phyloP scores from a whole-genome alignment of 495 filamentous ascomycete species.

The Penicillium antarcticum region DNA sequence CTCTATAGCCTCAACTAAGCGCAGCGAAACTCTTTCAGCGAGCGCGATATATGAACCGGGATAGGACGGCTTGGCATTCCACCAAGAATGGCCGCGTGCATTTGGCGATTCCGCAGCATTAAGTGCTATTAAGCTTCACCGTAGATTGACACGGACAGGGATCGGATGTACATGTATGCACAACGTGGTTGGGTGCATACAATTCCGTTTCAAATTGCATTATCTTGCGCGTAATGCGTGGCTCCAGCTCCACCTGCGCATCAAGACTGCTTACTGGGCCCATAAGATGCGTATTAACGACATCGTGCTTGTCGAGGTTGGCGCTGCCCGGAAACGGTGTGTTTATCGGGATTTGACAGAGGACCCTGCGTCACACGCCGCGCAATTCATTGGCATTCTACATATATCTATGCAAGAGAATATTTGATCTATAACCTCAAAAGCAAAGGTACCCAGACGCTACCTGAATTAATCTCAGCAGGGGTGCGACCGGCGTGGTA shows the following conservation, averaged over 20 bases:
- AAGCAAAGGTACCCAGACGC: background rate
- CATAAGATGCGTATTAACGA: background rate
- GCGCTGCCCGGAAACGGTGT: background rate
- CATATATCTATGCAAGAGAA: background rate
- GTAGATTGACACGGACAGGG: background rate
- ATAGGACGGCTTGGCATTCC: slow-evolving; percentile 3
- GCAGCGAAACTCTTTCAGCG: background rate
- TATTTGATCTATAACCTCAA: background rate
- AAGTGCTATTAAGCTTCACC: background rate
- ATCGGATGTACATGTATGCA: no score
- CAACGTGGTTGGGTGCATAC: background rate
- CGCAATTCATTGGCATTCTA: background rate
- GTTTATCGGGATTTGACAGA: background rate
- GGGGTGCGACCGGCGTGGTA: background rate
- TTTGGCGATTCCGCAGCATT: background rate
- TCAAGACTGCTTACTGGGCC: background rate
- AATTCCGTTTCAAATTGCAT: background rate
- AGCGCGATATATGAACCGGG: background rate
- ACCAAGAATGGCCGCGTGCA: slow-evolving; percentile 5
- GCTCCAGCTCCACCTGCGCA: background rate
- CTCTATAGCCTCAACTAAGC: background rate
- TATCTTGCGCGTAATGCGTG: background rate
- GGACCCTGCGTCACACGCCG: background rate
- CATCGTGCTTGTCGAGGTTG: background rate
- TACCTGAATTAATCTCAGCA: background rate